Evolutionary conservation across 1,284 basidiomycete species (phyloP), one percentile per base, ranked within the genome.

Genomic region (Sanguinoderma infundibulare): DNA sequence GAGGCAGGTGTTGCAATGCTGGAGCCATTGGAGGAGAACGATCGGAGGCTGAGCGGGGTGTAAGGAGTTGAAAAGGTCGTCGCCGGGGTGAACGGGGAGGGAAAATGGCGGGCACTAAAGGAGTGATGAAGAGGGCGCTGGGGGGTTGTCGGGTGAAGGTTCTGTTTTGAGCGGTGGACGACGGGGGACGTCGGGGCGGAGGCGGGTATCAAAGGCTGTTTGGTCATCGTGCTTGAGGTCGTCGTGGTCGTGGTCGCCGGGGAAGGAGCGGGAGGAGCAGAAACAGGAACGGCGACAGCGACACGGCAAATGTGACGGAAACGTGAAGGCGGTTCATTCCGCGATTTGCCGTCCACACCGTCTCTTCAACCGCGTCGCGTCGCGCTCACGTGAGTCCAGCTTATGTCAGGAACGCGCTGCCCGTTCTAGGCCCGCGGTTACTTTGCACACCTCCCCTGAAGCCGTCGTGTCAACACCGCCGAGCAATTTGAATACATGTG

Each of bases 31-130:
- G 83, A 78, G 39, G 82, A 77, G 61, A 83, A 79, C 2, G 87
- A 89, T 64, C 84, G 83, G 51, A 88, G 78, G 69, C 87, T 88
- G 66, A 87, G 79, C 22, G 88, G 87, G 5, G 87, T 88, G 72
- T 87, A 88, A 12, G 87, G 87, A 30, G 80, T 83, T 38, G 83
- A 82, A 58, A 73, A 60, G 26, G 73, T 74, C 57, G 78, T 81
- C 50, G 73, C 74, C 12, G 81, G 78, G 14, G 81, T 80, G 57
- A 76, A 71, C 8, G 81, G 81, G 58, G 81, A 81, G 67, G 72
- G 76, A 70, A 75, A 75, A 35, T 74, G 74, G 44, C 70, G 66
- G 10, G 72, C 59, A 63, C 73, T 72, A 57, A 75, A 74, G 63
- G 75, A 74, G 59, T 76, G 69, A 60, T 79, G 76, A 30, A 76